Conservation (phyloP, 768 basidiomycete species). For the Hericium coralloides region DNA sequence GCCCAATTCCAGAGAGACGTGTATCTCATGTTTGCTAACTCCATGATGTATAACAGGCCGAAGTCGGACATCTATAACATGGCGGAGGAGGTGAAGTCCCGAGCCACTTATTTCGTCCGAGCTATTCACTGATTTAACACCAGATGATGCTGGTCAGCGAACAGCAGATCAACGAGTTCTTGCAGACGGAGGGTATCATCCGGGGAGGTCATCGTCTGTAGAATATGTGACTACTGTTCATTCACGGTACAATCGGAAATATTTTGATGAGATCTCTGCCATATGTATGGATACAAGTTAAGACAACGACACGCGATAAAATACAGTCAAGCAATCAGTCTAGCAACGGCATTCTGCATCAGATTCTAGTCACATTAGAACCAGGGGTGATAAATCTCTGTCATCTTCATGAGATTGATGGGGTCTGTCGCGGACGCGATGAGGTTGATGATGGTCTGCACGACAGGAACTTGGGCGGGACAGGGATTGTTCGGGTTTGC, state of each 20-base stretch:
- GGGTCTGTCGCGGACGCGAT: constrained; percentile 86
- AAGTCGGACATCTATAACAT: constrained; percentile 80
- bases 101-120: not conserved
- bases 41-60: constrained; percentile 93
- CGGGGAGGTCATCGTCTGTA: constrained; percentile 10
- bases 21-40: constrained; percentile 92
- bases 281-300: not conserved
- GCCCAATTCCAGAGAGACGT: constrained; percentile 87
- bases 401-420: constrained; percentile 75
- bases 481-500: constrained; percentile 25
- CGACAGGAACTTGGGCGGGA: constrained; percentile 41
- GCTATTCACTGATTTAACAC: not conserved
- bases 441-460: constrained; percentile 75
- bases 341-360: not conserved
- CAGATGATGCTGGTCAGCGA: constrained; percentile 78
- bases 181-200: constrained; percentile 63
- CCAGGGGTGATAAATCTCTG: constrained; percentile 82
- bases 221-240: constrained; percentile 10
- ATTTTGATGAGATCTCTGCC: not conserved
- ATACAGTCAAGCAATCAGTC: not conserved
- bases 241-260: not conserved
- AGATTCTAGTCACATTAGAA: constrained; percentile 34
- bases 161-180: constrained; percentile 53
- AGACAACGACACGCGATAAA: no score
- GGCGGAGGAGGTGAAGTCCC: constrained; percentile 69